Conservation (phyloP, 2,329 filamentous ascomycete genomes). For the Colletotrichum viniferum region DNA sequence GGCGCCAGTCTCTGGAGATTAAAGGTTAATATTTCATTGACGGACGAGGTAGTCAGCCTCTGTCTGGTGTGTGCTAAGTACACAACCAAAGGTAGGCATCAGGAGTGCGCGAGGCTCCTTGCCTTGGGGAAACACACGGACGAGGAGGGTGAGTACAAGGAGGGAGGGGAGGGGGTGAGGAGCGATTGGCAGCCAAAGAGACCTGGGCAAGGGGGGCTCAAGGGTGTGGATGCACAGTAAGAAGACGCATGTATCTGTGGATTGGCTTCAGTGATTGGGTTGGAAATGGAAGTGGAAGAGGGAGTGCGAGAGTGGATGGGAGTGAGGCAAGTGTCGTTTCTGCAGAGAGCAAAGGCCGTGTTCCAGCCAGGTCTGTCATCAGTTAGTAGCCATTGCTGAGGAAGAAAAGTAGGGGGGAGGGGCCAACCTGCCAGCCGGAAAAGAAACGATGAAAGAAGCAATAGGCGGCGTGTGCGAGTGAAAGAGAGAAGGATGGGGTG, state of each 20-base stretch:
- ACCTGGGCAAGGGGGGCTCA: neutral
- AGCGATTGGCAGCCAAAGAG: conserved; percentile 1
- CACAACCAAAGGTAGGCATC: neutral
- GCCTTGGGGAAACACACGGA: conserved; percentile 16
- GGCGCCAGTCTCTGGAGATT: conserved; percentile 14
- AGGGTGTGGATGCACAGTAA: neutral
- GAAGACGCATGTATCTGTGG: neutral
- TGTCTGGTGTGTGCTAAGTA: neutral
- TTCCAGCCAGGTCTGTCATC: conserved; percentile 21
- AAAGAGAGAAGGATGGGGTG: conserved; percentile 10
- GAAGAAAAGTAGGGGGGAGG: conserved; percentile 3
- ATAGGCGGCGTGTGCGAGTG: conserved; percentile 4
- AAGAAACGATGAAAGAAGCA: conserved; percentile 20
- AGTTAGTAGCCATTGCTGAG: conserved; percentile 6
- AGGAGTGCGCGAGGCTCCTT: conserved; percentile 16
- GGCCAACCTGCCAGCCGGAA: conserved; percentile 10
- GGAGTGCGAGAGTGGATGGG: neutral
- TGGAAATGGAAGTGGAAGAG: neutral
- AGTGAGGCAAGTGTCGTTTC: neutral
- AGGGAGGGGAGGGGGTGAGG: conserved; percentile 2
- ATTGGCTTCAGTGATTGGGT: neutral
- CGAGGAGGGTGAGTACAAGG: conserved; percentile 5
- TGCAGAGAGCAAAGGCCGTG: neutral
- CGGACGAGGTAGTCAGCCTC: neutral
- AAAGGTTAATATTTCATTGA: conserved; percentile 12